Evolutionary conservation across 768 basidiomycete species (phyloP).

Genomic region (Leccinum pellstonianum): DNA sequence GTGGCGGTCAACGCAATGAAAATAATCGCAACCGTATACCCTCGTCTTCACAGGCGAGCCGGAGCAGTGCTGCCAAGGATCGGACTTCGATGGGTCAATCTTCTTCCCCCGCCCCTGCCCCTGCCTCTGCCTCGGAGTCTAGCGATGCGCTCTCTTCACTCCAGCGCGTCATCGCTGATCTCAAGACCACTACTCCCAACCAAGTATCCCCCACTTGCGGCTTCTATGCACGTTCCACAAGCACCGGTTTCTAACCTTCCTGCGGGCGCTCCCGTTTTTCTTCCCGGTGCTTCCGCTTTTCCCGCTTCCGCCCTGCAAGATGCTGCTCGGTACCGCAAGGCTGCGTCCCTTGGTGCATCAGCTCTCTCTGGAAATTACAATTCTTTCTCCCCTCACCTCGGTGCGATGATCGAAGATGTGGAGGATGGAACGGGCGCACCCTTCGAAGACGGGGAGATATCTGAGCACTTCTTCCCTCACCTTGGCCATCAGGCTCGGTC

Average conservation of each 20-base stretch:
- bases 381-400: constrained; percentile 76
- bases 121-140: constrained; percentile 55
- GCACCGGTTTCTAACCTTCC: constrained; percentile 50
- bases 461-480: constrained; percentile 51
- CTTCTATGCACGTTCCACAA: constrained; percentile 50
- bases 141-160: constrained; percentile 85
- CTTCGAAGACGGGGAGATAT: constrained; percentile 80
- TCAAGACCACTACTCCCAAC: constrained; percentile 70
- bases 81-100: constrained; percentile 39
- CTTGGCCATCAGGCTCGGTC: constrained; percentile 64
- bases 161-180: constrained; percentile 90
- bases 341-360: constrained; percentile 65
- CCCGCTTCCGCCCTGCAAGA: constrained; percentile 42
- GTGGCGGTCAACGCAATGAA: constrained; percentile 43
- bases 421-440: constrained; percentile 55
- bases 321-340: constrained; percentile 78
- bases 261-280: constrained; percentile 69
- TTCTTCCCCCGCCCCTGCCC: constrained; percentile 47
- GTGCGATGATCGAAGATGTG: constrained; percentile 79
- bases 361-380: constrained; percentile 60
- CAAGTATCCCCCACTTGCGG: constrained; percentile 39
- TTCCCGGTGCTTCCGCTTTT: constrained; percentile 63
- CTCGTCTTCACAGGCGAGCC: constrained; percentile 57
- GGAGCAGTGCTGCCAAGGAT: constrained; percentile 51
- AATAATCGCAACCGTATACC: constrained; percentile 56